Evolutionary conservation across 768 basidiomycete genomes (phyloP).

Genomic region (Russula lepida): DNA sequence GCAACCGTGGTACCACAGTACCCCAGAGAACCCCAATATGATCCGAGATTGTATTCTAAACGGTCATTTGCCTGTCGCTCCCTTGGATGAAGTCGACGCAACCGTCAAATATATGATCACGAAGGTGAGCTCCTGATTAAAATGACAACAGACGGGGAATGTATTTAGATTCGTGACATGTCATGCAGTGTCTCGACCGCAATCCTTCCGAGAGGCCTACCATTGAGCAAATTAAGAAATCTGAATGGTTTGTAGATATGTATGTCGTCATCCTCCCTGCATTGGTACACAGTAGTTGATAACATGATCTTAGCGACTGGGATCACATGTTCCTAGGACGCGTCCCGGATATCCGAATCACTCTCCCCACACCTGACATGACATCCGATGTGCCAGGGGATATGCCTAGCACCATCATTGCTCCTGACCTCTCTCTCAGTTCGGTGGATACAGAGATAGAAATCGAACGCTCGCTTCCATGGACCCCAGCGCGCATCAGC

Average conservation of each 20-base stretch:
- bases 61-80: not conserved
- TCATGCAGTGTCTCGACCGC: conserved; percentile 19
- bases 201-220: conserved; percentile 16
- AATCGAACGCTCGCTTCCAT: conserved; percentile 5
- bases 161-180: not conserved
- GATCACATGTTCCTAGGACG: not conserved
- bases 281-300: not conserved
- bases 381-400: conserved; percentile 11
- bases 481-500: conserved; percentile 5
- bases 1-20: conserved; percentile 3
- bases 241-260: conserved; percentile 16
- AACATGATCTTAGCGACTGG: conserved; percentile 13
- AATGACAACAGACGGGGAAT: not conserved
- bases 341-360: conserved; percentile 15
- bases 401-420: conserved; percentile 14
- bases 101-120: conserved; percentile 7
- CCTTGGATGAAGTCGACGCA: not conserved
- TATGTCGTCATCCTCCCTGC: not conserved
- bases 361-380: conserved; percentile 14
- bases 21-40: not conserved
- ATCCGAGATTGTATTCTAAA: conserved; percentile 7
- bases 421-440: conserved; percentile 9
- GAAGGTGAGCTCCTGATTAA: conserved; percentile 4
- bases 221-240: conserved; percentile 1
- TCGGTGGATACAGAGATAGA: conserved; percentile 8